phyloP scores from a whole-genome alignment of 2,329 filamentous ascomycete species.

The Rutstroemia sp. region DNA sequence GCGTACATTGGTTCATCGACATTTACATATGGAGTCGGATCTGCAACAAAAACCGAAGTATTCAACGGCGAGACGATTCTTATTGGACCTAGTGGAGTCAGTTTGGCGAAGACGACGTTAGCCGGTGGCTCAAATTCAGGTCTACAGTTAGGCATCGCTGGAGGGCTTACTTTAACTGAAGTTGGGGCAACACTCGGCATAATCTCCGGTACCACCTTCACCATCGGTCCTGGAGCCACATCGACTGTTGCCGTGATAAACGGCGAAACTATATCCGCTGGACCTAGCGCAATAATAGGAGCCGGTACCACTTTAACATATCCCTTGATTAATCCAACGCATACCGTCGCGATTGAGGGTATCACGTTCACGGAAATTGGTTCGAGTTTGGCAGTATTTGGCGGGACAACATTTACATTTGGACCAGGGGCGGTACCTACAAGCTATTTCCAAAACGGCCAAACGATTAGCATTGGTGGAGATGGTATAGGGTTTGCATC shows the following conservation, averaged over 20 bases:
- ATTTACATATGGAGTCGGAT: conserved; percentile 18
- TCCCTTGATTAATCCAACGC: conserved; percentile 20
- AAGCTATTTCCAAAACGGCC: conserved; percentile 40
- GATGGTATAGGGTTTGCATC: conserved; percentile 33
- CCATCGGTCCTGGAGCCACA: conserved; percentile 39
- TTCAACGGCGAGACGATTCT: conserved; percentile 19
- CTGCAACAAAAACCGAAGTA: conserved; percentile 16
- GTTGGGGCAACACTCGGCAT: conserved; percentile 33
- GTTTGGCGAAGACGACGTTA: conserved; percentile 19
- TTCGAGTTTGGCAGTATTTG: conserved; percentile 37
- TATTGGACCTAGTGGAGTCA: conserved; percentile 18
- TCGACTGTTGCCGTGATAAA: conserved; percentile 40
- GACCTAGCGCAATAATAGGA: conserved; percentile 38
- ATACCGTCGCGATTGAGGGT: conserved; percentile 19
- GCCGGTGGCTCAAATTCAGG: conserved; percentile 16
- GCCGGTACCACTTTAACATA: conserved; percentile 16
- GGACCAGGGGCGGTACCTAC: conserved; percentile 37
- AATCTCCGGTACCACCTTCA: conserved; percentile 43
- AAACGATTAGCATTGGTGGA: conserved; percentile 45
- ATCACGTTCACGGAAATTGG: conserved; percentile 25
- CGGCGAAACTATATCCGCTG: conserved; percentile 45
- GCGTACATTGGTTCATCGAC: conserved; percentile 19
- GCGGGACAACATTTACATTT: conserved; percentile 43
- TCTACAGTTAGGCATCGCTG: conserved; percentile 22
- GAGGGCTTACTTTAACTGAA: conserved; percentile 23